Evolutionary conservation across 78 protist genomes (phyloP), one percentile per base, ranked within the genome.

Genomic region (Polysphondylium violaceum): DNA sequence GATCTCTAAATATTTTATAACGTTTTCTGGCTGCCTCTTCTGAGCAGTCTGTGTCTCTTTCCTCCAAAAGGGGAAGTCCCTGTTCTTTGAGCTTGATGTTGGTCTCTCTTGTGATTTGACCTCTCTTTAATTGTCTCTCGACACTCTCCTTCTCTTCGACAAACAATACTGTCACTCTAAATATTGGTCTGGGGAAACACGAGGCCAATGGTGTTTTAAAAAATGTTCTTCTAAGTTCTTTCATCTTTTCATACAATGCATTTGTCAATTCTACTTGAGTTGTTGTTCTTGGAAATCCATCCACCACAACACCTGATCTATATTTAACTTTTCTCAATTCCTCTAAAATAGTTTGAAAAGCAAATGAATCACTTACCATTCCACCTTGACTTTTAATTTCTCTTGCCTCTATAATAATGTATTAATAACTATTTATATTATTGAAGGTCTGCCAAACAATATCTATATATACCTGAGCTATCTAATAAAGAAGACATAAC

Each of bases 251-350:
- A 85, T 90, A 53, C 56, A 94, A 86, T 14, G 74, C 64, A 63
- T 76, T 87, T 23, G 92, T 44, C 3, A 50, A 55, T n/a, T 90
- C 94, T 3, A 83, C 95, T 64, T 94, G 96, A 11, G 61, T 81
- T 2, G 33, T 76, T 2, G 97, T 95, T 33, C 97, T 44, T 27
- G 97, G 97, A 76, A 95, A 95, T 1, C 97, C 97, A 74, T 95
- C 97, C 0, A 95, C 95, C 1, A 95, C 68, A 1, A 71, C 95
- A 73, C 97, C 95, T 0, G 47, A 40, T 12, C 63, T 73, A 76
- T 86, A 90, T 29, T 91, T 63, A 41, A 64, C 56, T 61, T 78
- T 50, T 27, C 81, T 60, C 44, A 95, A 61, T 16, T 73, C 79
- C 19, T 58, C 74, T 55, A 90, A 61, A 58, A 90, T 53, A 2